Evolutionary conservation across 768 basidiomycete species (phyloP).

Genomic region (Leccinum olivaceopallidum): DNA sequence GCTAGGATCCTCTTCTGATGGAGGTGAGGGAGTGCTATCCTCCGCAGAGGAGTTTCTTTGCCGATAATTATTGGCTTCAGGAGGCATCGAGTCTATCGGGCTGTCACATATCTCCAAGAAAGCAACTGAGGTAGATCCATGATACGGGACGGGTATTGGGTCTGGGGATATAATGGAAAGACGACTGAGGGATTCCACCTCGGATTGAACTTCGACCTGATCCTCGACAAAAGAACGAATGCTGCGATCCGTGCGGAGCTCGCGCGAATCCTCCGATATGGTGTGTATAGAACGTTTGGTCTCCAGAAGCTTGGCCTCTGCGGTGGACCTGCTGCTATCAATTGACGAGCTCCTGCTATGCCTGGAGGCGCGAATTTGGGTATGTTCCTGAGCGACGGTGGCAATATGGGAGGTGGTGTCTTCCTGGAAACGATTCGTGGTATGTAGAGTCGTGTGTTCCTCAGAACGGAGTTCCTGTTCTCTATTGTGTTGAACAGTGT

Average conservation of each 20-base stretch:
- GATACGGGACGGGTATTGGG: slow-evolving; percentile 48
- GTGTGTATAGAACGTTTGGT: slow-evolving; percentile 30
- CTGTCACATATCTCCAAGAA: slow-evolving; percentile 37
- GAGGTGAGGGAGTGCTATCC: slow-evolving; percentile 29
- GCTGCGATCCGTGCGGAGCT: slow-evolving; percentile 16
- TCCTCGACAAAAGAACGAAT: slow-evolving; percentile 17
- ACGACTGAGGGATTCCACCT: slow-evolving; percentile 23
- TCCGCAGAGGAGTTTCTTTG: slow-evolving; percentile 15
- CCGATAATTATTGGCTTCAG: slow-evolving; percentile 18
- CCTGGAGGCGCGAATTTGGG: slow-evolving; percentile 14
- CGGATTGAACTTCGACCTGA: slow-evolving; percentile 23
- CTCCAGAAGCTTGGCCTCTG: slow-evolving; percentile 21
- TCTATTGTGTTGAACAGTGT: slow-evolving; percentile 8
- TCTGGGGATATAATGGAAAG: slow-evolving; percentile 41
- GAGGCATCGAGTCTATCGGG: slow-evolving; percentile 24
- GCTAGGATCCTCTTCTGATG: slow-evolving; percentile 36
- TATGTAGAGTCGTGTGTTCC: slow-evolving; percentile 16
- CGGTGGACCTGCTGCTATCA: slow-evolving; percentile 17
- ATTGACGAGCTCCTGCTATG: slow-evolving; percentile 17
- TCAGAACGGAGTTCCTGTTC: slow-evolving; percentile 19
- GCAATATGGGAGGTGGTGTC: slow-evolving; percentile 11
- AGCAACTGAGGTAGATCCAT: slow-evolving; percentile 33
- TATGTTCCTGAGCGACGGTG: slow-evolving; percentile 12
- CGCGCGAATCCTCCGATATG: slow-evolving; percentile 31
- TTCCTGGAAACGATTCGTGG: slow-evolving; percentile 18